Base-by-base conservation (phyloP, 75 land plant species). In the Pinus albicaulis region DNA sequence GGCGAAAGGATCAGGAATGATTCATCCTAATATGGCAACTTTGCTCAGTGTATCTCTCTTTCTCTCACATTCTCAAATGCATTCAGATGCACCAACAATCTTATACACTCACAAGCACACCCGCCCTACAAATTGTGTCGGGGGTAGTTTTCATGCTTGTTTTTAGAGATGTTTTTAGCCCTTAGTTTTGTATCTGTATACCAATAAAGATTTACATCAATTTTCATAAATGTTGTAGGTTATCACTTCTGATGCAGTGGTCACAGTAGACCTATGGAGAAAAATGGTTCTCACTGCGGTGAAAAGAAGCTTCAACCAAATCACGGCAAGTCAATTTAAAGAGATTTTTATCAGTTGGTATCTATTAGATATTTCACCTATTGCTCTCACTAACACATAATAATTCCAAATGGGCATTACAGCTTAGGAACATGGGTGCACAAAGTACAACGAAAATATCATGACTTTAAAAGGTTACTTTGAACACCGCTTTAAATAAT, bases 1-100 rank as follows among this genome's bases (percentile, higher is more conserved):
- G 91, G 98, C 99, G 19, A 96, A 96, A 84, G 99, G 99, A 59
- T 96, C 99, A 70, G 99, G 99, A 26, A 96, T 96, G 99, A 96
- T 96, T 74, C 98, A 96, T 76, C 99, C 99, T 24, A 94, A 96
- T 81, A 92, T 96, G 99, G 99, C 98, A 56, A 96, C 99, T 38
- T 87, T 96, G 99, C 99, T 96, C 84, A 93, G 99, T 74, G 99
- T 96, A 87, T 17, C 24, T 26, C 28, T 72, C 57, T 79, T 58
- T 22, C 58, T 57, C 70, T 62, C 53, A 57, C 7, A 15, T 7
- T 26, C 60, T 8, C 24, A 3, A 57, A 44, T 52, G 19, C 55
- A 73, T 22, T 19, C 23, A 44, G 3, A 60, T 12, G 25, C 25
- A 60, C 1, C 19, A n/a, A 5, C 23, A 20, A 68, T n/a, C 71